Percentiles rank a stretch among this genome's conserved stretches.
These are phyloP conservation scores for Capronia coronata DNA, from an alignment of 2,329 filamentous ascomycete genomes.

Conservation along the genomic window DNA sequence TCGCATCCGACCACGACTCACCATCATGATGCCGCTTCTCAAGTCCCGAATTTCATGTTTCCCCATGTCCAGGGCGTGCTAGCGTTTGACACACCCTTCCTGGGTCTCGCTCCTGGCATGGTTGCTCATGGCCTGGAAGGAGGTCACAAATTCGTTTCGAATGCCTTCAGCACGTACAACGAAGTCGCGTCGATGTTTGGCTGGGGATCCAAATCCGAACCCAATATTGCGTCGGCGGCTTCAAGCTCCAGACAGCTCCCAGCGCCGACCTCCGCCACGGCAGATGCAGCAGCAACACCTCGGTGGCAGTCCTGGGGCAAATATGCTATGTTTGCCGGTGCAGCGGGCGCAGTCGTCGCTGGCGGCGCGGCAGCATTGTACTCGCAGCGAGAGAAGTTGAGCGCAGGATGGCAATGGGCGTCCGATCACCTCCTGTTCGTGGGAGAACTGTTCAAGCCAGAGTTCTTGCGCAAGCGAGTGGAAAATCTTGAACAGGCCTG, in stretches of 20 bases:
- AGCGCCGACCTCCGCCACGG: conserved; percentile 30
- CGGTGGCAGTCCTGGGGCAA: conserved; percentile 76
- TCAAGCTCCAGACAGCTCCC: conserved; percentile 29
- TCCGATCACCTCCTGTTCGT: conserved; percentile 90
- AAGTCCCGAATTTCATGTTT: conserved; percentile 62
- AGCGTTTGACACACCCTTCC: conserved; percentile 87
- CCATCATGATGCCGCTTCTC: conserved; percentile 21
- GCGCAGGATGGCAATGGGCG: conserved; percentile 71
- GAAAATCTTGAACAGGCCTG: conserved; percentile 59
- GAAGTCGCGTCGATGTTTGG: conserved; percentile 59
- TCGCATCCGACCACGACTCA: conserved; percentile 19
- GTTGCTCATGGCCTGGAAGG: conserved; percentile 62
- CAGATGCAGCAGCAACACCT: conserved; percentile 42
- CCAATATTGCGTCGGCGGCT: conserved; percentile 19
- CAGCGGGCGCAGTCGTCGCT: conserved; percentile 69
- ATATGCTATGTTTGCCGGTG: conserved; percentile 78
- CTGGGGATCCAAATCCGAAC: conserved; percentile 39
- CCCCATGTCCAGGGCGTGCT: conserved; percentile 85
- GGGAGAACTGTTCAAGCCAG: conserved; percentile 74
- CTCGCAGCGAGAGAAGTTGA: conserved; percentile 72
- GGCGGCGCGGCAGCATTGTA: conserved; percentile 82
- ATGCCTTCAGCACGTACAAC: conserved; percentile 62
- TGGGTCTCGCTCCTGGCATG: conserved; percentile 47
- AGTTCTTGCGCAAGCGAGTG: conserved; percentile 71
- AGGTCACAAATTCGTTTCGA: conserved; percentile 68